phyloP scores from a whole-genome alignment of 148 eudicot genomes.

The Agrostemma githago region DNA sequence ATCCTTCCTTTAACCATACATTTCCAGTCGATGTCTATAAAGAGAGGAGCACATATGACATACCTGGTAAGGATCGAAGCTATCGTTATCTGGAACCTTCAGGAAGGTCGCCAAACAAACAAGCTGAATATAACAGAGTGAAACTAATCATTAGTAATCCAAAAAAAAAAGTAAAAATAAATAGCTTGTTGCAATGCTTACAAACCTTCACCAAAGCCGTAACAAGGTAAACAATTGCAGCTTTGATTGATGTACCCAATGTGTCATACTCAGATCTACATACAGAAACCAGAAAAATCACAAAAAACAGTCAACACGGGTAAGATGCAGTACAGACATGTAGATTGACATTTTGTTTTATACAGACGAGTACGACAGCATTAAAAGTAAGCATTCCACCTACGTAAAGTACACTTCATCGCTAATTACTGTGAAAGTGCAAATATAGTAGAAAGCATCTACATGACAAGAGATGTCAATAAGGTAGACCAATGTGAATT shows the following conservation, averaged over 20 bases:
- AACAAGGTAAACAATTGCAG: slow-evolving; percentile 85
- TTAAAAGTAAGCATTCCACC: not conserved
- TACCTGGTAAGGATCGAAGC: slow-evolving; percentile 97
- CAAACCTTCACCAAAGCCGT: slow-evolving; percentile 88
- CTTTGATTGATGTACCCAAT: slow-evolving; percentile 75
- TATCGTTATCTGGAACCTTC: slow-evolving; percentile 78
- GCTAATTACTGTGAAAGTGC: not conserved
- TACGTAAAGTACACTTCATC: not conserved
- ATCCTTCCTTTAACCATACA: slow-evolving; percentile 1
- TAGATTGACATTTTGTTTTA: not conserved
- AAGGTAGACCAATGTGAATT: not conserved
- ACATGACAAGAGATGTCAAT: not conserved
- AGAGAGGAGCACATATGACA: not conserved
- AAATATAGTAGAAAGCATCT: not conserved
- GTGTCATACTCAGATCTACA: slow-evolving; percentile 97
- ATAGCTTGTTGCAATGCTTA: slow-evolving; percentile 10
- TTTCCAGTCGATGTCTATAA: not conserved
- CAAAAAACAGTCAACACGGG: not conserved
- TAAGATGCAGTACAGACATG: not conserved
- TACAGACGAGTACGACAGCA: too few species aligned
- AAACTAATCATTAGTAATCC: slow-evolving; percentile 12
- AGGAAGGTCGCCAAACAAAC: slow-evolving; percentile 96
- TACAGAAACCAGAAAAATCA: slow-evolving; percentile 8
- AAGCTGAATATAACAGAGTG: slow-evolving; percentile 44
- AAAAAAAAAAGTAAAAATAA: not conserved